A percentile compares a stretch with the other conserved stretches of the same genome.
These are phyloP conservation scores for Kockovaella imperatae DNA, from an alignment of 768 basidiomycete species.

Conservation along the genomic window DNA sequence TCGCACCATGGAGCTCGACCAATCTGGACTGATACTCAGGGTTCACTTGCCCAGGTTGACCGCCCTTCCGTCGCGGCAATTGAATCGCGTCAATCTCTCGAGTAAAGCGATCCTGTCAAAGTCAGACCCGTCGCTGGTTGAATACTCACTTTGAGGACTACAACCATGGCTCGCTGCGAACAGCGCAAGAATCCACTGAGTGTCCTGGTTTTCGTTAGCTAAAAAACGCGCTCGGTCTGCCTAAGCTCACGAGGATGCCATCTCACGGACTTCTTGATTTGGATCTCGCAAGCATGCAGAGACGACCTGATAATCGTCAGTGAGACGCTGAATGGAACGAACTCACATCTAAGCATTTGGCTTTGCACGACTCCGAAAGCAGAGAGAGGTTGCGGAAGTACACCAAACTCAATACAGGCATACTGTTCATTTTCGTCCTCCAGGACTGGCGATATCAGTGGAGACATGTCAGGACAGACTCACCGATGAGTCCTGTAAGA, in stretches of 20 bases:
- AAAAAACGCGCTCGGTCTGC: not conserved
- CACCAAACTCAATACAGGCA: constrained; percentile 82
- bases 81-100: constrained; percentile 56
- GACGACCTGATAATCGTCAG: constrained; percentile 53
- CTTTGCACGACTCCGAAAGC: constrained; percentile 60
- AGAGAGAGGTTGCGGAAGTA: constrained; percentile 82
- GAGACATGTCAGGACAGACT: constrained; percentile 29
- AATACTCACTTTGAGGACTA: constrained; percentile 63
- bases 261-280: constrained; percentile 87
- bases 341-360: constrained; percentile 66
- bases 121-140: not conserved
- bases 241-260: constrained; percentile 59
- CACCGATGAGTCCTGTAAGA: constrained; percentile 72
- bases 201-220: constrained; percentile 45
- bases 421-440: constrained; percentile 76
- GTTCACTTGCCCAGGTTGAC: constrained; percentile 49
- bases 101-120: constrained; percentile 67
- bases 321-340: not conserved
- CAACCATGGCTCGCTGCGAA: constrained; percentile 79
- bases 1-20: constrained; percentile 73
- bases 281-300: constrained; percentile 78
- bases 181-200: constrained; percentile 80
- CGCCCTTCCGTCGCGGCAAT: constrained; percentile 59
- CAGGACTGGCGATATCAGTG: constrained; percentile 57
- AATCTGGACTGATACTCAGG: constrained; percentile 65